Evolutionary conservation across 768 basidiomycete genomes (phyloP), one percentile per base, ranked within the genome.

Genomic region (Russula emetica): DNA sequence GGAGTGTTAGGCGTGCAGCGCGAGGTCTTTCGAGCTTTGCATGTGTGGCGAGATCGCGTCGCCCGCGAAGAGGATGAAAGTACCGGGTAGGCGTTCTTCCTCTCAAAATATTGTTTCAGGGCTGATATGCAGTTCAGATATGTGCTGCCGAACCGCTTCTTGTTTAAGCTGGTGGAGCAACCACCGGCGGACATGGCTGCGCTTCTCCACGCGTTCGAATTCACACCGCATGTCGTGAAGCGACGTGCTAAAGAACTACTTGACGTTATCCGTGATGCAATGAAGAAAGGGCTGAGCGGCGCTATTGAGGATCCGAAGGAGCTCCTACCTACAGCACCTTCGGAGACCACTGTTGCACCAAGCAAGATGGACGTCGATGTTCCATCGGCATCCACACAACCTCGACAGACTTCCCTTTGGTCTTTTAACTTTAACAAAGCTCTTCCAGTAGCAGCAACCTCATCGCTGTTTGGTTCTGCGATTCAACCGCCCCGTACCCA

Each of bases 1-100:
- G 74, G 78, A 51, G 73, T 72, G 28, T 77, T 74, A 36, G 73
- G 76, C 3, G 73, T 83, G 64, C 83, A 84, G 66, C 79, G 82
- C 32, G 80, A 79, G 40, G 83, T 94, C 18, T 94, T 90, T 74
- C 83, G 78, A 62, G 78, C 79, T 2, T 78, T 96, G 14, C 92
- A 95, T 73, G 78, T 76, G 38, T 98, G 94, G 95, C 79, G 95
- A 63, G 94, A 98, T 73, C 70, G 72, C 13, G 76, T 86, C 1
- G 90, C 92, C 2, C 79, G 92, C 55, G 84, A 87, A 61, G 90
- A 93, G 69, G 95, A 98, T 72, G 94, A 97, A 74, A 91, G 90
- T 70, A 82, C 83, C 10, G 77, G 87, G 87, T 94, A 72, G 51
- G 83, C 75, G 7, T 0, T 9, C 30, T 26, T 34, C 10, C 22